phyloP scores from a whole-genome alignment of 805 yeast species.

The Candida takata region DNA sequence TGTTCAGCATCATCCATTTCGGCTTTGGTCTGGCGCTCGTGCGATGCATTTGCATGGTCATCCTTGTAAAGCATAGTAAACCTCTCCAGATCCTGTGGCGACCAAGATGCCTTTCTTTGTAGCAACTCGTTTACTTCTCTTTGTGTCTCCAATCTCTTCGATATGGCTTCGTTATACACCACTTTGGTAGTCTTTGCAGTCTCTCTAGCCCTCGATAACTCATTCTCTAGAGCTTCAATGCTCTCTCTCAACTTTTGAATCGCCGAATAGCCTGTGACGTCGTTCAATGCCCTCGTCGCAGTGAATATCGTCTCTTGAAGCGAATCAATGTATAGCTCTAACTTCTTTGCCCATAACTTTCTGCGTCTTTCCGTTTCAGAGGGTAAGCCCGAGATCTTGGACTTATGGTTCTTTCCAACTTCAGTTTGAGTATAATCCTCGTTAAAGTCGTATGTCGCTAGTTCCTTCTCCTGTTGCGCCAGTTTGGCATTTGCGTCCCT shows the following conservation, averaged over 20 bases:
- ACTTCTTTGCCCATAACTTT: constrained; percentile 34
- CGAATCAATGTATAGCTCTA: constrained; percentile 46
- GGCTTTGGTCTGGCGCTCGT: constrained; percentile 45
- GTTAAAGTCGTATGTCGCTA: constrained; percentile 29
- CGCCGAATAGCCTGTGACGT: constrained; percentile 83
- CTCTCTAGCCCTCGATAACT: constrained; percentile 41
- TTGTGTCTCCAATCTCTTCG: constrained; percentile 62
- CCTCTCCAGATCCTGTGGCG: constrained; percentile 66
- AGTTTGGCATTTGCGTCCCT: constrained; percentile 30
- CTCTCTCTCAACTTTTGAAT: constrained; percentile 64
- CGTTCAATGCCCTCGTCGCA: constrained; percentile 69
- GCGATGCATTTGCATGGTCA: constrained; percentile 67
- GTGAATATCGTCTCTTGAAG: constrained; percentile 50
- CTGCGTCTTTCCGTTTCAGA: constrained; percentile 38
- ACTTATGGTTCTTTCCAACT: constrained; percentile 7
- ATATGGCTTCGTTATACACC: constrained; percentile 53
- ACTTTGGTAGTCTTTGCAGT: constrained; percentile 43
- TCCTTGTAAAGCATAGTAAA: constrained; percentile 76
- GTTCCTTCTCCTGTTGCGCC: constrained; percentile 30
- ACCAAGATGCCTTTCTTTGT: constrained; percentile 82
- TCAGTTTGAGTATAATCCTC: constrained; percentile 24
- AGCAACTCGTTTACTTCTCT: constrained; percentile 79
- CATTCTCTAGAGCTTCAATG: constrained; percentile 50
- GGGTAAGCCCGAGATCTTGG: constrained; percentile 33
- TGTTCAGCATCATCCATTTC: constrained; percentile 48